These are phyloP conservation scores for Lachnellula hyalina DNA, from an alignment of 2,329 filamentous ascomycete species.

Conservation along the genomic window DNA sequence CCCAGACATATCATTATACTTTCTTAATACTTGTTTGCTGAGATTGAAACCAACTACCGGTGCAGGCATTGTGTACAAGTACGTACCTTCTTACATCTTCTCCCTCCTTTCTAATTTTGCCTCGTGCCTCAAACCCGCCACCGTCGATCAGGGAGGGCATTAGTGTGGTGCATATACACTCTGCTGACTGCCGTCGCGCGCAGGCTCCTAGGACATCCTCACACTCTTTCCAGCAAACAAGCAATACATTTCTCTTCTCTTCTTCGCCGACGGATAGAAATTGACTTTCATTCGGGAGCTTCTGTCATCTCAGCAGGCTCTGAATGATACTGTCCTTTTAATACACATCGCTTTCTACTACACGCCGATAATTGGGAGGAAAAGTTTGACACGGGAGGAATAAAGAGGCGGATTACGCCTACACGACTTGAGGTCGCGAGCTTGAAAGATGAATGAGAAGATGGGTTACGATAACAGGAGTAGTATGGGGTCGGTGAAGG, in stretches of 20 bases:
- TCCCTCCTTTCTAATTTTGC: conserved; percentile 8
- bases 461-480: conserved; percentile 19
- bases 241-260: conserved; percentile 14
- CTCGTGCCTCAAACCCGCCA: conserved; percentile 12
- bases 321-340: conserved; percentile 29
- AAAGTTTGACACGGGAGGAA: conserved; percentile 5
- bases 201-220: conserved; percentile 25
- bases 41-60: conserved; percentile 26
- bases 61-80: conserved; percentile 33
- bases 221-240: conserved; percentile 17
- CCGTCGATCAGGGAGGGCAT: conserved; percentile 12
- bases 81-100: conserved; percentile 10
- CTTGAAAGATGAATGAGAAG: conserved; percentile 22
- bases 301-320: conserved; percentile 33
- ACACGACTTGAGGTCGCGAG: conserved; percentile 24
- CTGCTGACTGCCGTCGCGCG: conserved; percentile 15
- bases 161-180: conserved; percentile 11
- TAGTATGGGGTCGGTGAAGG: conserved; percentile 36
- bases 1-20: conserved; percentile 5
- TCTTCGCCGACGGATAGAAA: conserved; percentile 6
- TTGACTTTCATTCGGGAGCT: conserved; percentile 21
- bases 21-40: conserved; percentile 19
- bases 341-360: conserved; percentile 15
- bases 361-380: conserved; percentile 15
- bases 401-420: conserved; percentile 14